Conservation (phyloP, 2,329 filamentous ascomycete species). For the Beauveria asiatica region DNA sequence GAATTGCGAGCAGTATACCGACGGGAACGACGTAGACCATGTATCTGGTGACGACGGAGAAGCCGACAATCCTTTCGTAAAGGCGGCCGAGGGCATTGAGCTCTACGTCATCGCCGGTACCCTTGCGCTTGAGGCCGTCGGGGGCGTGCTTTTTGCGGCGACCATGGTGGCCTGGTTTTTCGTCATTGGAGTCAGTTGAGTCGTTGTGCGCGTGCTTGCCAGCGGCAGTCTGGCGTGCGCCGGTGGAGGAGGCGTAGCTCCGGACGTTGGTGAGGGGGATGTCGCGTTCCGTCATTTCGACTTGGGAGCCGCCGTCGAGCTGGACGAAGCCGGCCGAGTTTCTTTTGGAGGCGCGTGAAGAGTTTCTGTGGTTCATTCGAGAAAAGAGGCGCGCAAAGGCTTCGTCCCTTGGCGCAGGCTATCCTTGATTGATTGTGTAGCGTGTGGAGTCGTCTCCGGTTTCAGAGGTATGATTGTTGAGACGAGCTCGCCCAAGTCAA, state of each 20-base stretch:
- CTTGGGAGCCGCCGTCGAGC: conserved; percentile 25
- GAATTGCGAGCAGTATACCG: conserved; percentile 51
- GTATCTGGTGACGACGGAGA: conserved; percentile 57
- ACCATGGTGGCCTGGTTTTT: conserved; percentile 38
- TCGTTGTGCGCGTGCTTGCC: conserved; percentile 25
- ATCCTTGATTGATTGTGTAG: neutral
- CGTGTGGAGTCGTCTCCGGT: conserved; percentile 10
- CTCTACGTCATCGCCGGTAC: conserved; percentile 43
- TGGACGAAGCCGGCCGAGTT: conserved; percentile 36
- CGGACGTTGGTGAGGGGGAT: conserved; percentile 50
- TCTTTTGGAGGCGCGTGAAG: conserved; percentile 26
- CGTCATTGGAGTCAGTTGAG: conserved; percentile 25
- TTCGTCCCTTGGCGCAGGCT: neutral
- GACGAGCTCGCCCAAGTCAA: neutral
- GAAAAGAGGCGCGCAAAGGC: neutral
- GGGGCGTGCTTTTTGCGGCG: conserved; percentile 43
- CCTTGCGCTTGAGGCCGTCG: conserved; percentile 30
- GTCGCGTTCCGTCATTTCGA: conserved; percentile 28
- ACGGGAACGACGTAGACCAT: conserved; percentile 60
- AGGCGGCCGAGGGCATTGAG: conserved; percentile 59
- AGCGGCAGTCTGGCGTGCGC: conserved; percentile 39
- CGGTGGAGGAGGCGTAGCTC: conserved; percentile 46
- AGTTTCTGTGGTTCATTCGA: conserved; percentile 21
- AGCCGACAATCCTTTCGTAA: conserved; percentile 55
- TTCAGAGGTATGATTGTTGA: conserved; percentile 1